A percentile compares a stretch with the other conserved stretches of the same genome.
Conservation (phyloP, 2,329 filamentous ascomycete genomes). For the Graphilbum fragrans region DNA sequence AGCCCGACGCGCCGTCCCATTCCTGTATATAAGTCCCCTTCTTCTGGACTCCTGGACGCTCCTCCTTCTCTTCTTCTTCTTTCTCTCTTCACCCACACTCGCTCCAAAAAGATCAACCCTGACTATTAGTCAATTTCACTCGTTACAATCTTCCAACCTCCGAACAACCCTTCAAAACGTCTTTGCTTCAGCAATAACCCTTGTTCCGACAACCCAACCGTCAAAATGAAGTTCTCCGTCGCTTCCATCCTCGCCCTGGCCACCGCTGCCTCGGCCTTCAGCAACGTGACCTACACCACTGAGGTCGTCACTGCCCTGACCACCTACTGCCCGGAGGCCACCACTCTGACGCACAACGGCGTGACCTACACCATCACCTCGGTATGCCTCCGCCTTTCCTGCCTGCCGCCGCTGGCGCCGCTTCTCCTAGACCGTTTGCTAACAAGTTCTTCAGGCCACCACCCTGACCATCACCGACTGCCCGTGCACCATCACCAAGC, state of each 20-base stretch:
- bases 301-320: conserved; percentile 54
- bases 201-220: conserved; percentile 26
- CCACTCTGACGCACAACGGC: conserved; percentile 48
- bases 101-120: conserved; percentile 29
- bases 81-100: conserved; percentile 38
- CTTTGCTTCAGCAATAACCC: not conserved
- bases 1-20: not conserved
- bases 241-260: conserved; percentile 39
- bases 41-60: conserved; percentile 9
- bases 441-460: conserved; percentile 34
- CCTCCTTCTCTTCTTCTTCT: conserved; percentile 16
- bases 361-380: conserved; percentile 59
- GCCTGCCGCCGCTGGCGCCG: too few species aligned
- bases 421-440: too few species aligned
- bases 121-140: conserved; percentile 49
- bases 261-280: conserved; percentile 27
- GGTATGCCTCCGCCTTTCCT: not conserved
- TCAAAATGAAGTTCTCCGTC: conserved; percentile 54
- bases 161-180: conserved; percentile 12
- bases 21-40: conserved; percentile 13
- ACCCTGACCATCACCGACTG: conserved; percentile 54
- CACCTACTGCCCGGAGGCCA: conserved; percentile 62
- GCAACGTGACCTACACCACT: conserved; percentile 44
- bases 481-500: conserved; percentile 52
- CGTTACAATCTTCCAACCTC: conserved; percentile 26